Base-by-base conservation (phyloP, 371 early-diverging fungal species). In the Mucor plumbeus region DNA sequence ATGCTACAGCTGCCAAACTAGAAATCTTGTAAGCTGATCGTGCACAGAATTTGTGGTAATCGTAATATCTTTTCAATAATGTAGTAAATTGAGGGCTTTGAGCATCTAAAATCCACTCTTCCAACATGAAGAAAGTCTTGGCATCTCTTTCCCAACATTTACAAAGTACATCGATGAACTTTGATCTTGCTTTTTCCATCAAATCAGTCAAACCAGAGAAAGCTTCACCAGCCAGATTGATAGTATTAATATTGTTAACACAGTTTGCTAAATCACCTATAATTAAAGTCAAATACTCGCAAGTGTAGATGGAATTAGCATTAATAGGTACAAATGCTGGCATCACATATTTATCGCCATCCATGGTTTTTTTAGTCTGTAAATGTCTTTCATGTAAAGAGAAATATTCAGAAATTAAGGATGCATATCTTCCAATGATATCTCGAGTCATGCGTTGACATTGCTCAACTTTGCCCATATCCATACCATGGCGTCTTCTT, bases 91-190 rank as follows among this genome's bases (percentile, higher is more conserved):
- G 89, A 14, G 87, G 79, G 33, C 86, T 84, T 33, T 91, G 93
- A 0, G 90, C 80, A 48, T 94, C 92, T 54, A 94, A 76, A 0
- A 88, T 73, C 96, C 96, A 97, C 61, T 92, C 95, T 75, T 97
- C 97, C 68, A 93, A 87, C 64, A 86, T 76, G 61, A 90, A 84
- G 74, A 97, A 95, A 15, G 78, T 80, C 63, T 85, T 85, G 19
- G 94, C 92, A 77, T 95, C 97, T 76, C 85, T 77, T 53, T 83
- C 86, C 89, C 89, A 89, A 54, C 67, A 77, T 34, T 75, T 71
- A 59, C 87, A 86, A 7, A 87, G 60, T 8, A 84, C 76, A 41
- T 87, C 85, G 7, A 88, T 70, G 72, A 88, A 85, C 59, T 83
- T 85, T 69, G 79, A 82, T 14, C 85, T 76, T n/a, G 84, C 71